phyloP scores from a whole-genome alignment of 306 rosid genomes.

The Dryas alaskensis region DNA sequence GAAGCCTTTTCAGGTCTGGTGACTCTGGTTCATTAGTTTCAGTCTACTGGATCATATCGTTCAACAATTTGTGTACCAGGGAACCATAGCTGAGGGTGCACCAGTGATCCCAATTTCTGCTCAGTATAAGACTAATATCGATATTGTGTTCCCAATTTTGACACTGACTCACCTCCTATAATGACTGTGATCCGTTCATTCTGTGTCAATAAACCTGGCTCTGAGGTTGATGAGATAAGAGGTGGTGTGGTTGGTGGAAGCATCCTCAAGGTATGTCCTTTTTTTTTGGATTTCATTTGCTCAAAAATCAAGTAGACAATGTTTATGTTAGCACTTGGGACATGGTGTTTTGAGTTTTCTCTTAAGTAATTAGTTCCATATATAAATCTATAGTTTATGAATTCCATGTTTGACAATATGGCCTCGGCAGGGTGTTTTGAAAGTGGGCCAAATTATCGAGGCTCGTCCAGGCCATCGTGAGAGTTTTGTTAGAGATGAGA shows the following conservation, averaged over 20 bases:
- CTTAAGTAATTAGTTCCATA: too few relatives aligned
- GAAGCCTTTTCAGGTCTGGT: not conserved
- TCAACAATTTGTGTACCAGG: constrained; percentile 42
- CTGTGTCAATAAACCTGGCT: constrained; percentile 90
- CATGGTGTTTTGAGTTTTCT: constrained; percentile 45
- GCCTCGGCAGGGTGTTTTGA: constrained; percentile 75
- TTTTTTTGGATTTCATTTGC: not conserved
- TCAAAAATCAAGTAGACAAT: not conserved
- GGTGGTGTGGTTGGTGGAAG: constrained; percentile 97
- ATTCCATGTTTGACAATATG: constrained; percentile 9
- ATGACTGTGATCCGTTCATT: constrained; percentile 89
- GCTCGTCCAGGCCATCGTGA: constrained; percentile 69
- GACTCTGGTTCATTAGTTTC: not conserved
- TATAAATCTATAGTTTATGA: not conserved
- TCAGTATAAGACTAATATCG: constrained; percentile 85
- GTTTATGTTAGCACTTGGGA: not conserved
- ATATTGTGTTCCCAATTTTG: constrained; percentile 88
- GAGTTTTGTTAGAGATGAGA: constrained; percentile 81
- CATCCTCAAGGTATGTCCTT: constrained; percentile 61
- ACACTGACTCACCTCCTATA: constrained; percentile 78
- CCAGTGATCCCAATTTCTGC: constrained; percentile 96
- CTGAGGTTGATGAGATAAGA: constrained; percentile 77
- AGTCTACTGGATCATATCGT: not conserved
- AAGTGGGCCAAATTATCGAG: constrained; percentile 85
- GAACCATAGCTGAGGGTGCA: constrained; percentile 90